Evolutionary conservation across 1,284 basidiomycete genomes (phyloP).

Genomic region (Tetrapyrgos nigripes): DNA sequence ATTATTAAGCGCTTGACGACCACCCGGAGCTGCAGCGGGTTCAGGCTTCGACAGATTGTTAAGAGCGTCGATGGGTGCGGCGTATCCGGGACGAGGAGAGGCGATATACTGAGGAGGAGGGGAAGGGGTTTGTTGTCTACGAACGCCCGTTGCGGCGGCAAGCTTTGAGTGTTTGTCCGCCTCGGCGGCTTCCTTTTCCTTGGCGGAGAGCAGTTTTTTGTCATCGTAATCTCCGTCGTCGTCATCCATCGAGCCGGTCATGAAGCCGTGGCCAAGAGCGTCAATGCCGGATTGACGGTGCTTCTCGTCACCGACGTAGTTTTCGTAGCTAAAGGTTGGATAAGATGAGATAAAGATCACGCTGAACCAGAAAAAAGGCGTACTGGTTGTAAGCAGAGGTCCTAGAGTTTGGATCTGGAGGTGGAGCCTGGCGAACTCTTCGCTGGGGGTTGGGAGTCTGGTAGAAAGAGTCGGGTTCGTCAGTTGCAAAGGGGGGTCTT

Average conservation of each 20-base stretch:
- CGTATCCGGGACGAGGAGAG: conserved; percentile 75
- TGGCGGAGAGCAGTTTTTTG: conserved; percentile 16
- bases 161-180: conserved; percentile 15
- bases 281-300: conserved; percentile 58
- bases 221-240: conserved; percentile 50
- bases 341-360: neutral
- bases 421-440: conserved; percentile 28
- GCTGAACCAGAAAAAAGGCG: neutral
- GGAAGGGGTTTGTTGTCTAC: conserved; percentile 19
- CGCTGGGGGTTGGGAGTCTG: conserved; percentile 47
- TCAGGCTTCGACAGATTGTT: conserved; percentile 54
- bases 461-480: conserved; percentile 68
- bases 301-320: conserved; percentile 52
- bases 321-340: conserved; percentile 59
- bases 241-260: conserved; percentile 55
- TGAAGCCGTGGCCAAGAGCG: conserved; percentile 57
- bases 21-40: conserved; percentile 44
- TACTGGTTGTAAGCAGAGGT: conserved; percentile 19
- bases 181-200: conserved; percentile 14
- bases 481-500: conserved; percentile 71
- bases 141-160: conserved; percentile 37
- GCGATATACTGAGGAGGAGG: conserved; percentile 48
- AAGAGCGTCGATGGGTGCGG: conserved; percentile 68
- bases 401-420: conserved; percentile 17
- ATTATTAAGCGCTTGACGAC: conserved; percentile 33